Percentiles rank a stretch among this genome's conserved stretches.
Evolutionary conservation across 805 yeast species (phyloP).

Genomic region (Wickerhamomyces hampshirensis): DNA sequence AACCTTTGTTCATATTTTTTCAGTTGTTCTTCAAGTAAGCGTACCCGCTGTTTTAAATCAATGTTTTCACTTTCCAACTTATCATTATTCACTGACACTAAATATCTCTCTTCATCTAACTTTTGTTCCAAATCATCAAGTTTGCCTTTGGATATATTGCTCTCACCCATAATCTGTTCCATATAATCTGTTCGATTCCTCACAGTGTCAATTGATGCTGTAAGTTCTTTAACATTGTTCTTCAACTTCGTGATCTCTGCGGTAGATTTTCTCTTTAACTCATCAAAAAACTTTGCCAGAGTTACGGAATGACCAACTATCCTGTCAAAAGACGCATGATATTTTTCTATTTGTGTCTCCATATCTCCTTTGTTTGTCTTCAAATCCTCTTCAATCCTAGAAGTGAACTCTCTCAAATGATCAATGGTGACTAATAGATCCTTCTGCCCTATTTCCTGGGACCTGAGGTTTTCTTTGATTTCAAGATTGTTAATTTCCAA

Average conservation of each 20-base stretch:
- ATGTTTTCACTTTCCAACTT: not conserved
- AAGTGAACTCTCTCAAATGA: not conserved
- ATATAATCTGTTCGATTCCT: not conserved
- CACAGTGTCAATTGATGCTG: not conserved
- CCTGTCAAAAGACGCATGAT: not conserved
- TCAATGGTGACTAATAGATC: not conserved
- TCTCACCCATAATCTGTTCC: not conserved
- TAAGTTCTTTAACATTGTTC: not conserved
- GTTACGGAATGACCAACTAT: not conserved
- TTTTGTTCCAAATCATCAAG: not conserved
- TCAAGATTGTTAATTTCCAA: not conserved
- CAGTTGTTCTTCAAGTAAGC: not conserved
- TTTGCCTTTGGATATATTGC: not conserved
- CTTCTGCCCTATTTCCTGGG: not conserved
- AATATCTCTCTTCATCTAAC: not conserved
- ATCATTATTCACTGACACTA: not conserved
- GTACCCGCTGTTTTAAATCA: not conserved
- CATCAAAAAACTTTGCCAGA: not conserved
- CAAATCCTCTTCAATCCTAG: not conserved
- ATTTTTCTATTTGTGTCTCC: not conserved
- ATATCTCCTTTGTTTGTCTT: not conserved
- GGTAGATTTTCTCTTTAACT: not conserved
- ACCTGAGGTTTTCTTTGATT: not conserved
- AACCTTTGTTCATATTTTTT: not conserved
- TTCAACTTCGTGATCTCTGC: not conserved